Base-by-base conservation (phyloP, 768 basidiomycete species). In the Infundibulicybe gibba region DNA sequence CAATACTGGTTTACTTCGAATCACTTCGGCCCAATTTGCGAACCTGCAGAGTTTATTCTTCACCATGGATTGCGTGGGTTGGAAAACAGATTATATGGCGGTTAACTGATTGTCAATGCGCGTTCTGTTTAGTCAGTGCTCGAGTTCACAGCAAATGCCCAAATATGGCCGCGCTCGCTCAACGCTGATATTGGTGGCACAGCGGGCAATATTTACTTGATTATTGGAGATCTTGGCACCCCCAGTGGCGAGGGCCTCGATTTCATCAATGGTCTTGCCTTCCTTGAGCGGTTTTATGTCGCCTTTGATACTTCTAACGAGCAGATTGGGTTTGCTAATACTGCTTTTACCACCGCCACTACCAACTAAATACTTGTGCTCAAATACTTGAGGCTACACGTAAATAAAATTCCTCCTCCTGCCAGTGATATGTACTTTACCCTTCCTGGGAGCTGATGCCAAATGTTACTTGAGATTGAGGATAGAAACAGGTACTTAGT, bases 131-230 rank as follows among this genome's bases (percentile, higher is more conserved):
- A 80, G 75, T 63, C 63, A 13, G 73, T 71, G 8, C 83, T 72
- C 54, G 77, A 79, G 59, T 53, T 87, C 46, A 80, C 77, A 2
- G 58, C 79, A 13, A 81, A 85, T 54, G 83, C 80, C 3, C 85
- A 88, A 69, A 79, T 83, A 51, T 87, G 83, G 81, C 84, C 83
- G 0, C 77, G 80, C 40, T 56, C 68, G 3, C 66, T 80, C 50
- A 86, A 87, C 65, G 61, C 66, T 13, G 62, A 64, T 31, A 72
- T 88, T 12, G 82, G 82, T 47, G 86, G 86, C 40, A 59, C 64
- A 20, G 51, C 64, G 3, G 54, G 59, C 54, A 61, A 62, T 45
- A 83, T 85, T 52, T 85, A 83, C 53, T 67, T 83, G 50, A 69
- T 83, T 54, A 65, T 71, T n/a, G 69, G 68, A 15, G 79, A 83